Conservation (phyloP, 306 rosid genomes). For the Inga oerstediana region DNA sequence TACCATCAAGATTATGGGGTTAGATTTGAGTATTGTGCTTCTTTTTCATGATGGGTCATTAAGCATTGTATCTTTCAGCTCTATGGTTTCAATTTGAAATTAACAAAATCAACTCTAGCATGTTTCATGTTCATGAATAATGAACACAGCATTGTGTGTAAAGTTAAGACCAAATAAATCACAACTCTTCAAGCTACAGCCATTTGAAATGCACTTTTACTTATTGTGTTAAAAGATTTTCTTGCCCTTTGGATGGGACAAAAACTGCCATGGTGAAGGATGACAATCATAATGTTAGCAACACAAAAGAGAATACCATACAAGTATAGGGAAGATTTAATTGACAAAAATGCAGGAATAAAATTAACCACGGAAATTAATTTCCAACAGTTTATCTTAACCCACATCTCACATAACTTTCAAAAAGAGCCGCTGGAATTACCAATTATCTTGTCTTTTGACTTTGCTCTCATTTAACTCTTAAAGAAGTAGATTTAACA, state of each 20-base stretch:
- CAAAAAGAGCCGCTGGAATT: conserved; percentile 1
- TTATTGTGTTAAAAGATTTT: background rate
- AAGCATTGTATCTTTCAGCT: conserved; percentile 34
- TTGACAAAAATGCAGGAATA: background rate
- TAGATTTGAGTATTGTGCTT: conserved; percentile 42
- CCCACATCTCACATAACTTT: background rate
- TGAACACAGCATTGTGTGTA: conserved; percentile 45
- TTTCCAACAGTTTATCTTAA: background rate
- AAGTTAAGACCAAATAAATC: conserved; percentile 37
- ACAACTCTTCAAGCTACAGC: conserved; percentile 37
- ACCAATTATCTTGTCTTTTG: conserved; percentile 19
- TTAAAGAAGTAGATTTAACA: background rate
- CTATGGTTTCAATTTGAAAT: conserved; percentile 38
- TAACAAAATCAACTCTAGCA: conserved; percentile 37
- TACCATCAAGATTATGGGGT: conserved; percentile 48
- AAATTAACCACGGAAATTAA: background rate
- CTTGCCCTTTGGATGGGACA: conserved; percentile 1
- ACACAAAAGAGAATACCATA: background rate
- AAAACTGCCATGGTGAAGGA: conserved; percentile 18
- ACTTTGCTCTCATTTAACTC: background rate
- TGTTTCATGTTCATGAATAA: conserved; percentile 38
- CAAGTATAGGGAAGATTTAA: conserved; percentile 17
- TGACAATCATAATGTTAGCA: conserved; percentile 17
- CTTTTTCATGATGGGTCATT: conserved; percentile 34
- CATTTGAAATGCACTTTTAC: conserved; percentile 13